These are phyloP conservation scores for Russula earlei DNA, from an alignment of 768 basidiomycete species.

Conservation along the genomic window DNA sequence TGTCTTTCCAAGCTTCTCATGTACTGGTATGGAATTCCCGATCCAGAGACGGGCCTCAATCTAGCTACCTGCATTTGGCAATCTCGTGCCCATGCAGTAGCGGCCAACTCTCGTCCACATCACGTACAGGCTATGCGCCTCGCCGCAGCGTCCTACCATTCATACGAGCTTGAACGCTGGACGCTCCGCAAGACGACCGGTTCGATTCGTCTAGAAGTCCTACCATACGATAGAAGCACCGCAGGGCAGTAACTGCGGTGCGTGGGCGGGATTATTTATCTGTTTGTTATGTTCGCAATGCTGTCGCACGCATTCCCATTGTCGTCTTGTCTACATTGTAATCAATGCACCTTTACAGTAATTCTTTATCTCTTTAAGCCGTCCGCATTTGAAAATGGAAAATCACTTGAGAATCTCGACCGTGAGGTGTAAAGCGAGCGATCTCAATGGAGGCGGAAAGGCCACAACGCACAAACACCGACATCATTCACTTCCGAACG, in stretches of 20 bases:
- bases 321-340: too few species aligned
- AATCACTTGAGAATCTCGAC: too few species aligned
- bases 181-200: conserved; percentile 60
- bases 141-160: conserved; percentile 66
- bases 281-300: not conserved
- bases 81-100: conserved; percentile 72
- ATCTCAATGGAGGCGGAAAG: too few species aligned
- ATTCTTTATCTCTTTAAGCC: too few species aligned
- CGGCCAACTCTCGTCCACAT: conserved; percentile 69
- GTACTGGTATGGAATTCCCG: conserved; percentile 91
- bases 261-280: not conserved
- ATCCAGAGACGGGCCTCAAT: conserved; percentile 68
- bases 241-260: conserved; percentile 51
- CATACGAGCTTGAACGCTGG: conserved; percentile 71
- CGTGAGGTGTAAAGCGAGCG: too few species aligned
- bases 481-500: too few species aligned
- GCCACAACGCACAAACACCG: too few species aligned
- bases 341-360: too few species aligned
- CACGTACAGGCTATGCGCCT: conserved; percentile 80
- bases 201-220: conserved; percentile 43
- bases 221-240: conserved; percentile 51
- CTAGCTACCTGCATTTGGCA: conserved; percentile 96
- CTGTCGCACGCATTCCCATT: too few species aligned
- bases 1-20: conserved; percentile 50
- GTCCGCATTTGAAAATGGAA: too few species aligned